phyloP scores from a whole-genome alignment of 495 filamentous ascomycete genomes.

The Thermochaetoides thermophila region DNA sequence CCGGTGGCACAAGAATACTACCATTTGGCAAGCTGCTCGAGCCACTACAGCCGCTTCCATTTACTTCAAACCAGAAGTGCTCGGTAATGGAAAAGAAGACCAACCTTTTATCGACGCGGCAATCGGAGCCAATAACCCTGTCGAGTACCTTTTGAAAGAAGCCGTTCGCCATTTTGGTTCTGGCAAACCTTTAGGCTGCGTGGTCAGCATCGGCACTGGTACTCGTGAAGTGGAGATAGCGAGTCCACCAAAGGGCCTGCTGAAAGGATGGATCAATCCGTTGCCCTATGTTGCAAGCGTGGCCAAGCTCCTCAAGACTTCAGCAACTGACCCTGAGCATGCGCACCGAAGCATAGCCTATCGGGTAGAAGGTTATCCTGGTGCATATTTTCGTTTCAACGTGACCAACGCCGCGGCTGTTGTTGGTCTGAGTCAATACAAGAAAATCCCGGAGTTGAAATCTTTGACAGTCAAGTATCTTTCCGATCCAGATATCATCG shows the following conservation, averaged over 20 bases:
- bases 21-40: slow-evolving; percentile 17
- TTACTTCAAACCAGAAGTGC: slow-evolving; percentile 12
- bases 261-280: neutral
- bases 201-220: slow-evolving; percentile 8
- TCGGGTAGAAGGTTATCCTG: neutral
- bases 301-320: slow-evolving; percentile 3
- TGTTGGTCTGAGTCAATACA: slow-evolving; percentile 25
- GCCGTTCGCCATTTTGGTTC: slow-evolving; percentile 1
- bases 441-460: slow-evolving; percentile 8
- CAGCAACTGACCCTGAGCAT: slow-evolving; percentile 6
- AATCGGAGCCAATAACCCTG: slow-evolving; percentile 6
- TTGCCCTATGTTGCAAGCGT: neutral
- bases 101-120: slow-evolving; percentile 2
- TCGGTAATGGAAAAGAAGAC: slow-evolving; percentile 1
- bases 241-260: neutral
- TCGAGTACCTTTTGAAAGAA: slow-evolving; percentile 1
- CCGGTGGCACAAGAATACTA: slow-evolving; percentile 3
- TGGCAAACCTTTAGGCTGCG: slow-evolving; percentile 1
- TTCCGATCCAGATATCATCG: neutral
- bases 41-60: slow-evolving; percentile 19
- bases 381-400: slow-evolving; percentile 12
- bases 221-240: slow-evolving; percentile 3
- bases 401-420: slow-evolving; percentile 59
- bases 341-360: neutral
- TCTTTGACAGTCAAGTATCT: slow-evolving; percentile 7